Percentiles rank a stretch among this genome's conserved stretches.
These are phyloP conservation scores for Physcomitrellopsis africana DNA, from an alignment of 225 moss, liverwort and hornwort genomes.

Conservation along the genomic window DNA sequence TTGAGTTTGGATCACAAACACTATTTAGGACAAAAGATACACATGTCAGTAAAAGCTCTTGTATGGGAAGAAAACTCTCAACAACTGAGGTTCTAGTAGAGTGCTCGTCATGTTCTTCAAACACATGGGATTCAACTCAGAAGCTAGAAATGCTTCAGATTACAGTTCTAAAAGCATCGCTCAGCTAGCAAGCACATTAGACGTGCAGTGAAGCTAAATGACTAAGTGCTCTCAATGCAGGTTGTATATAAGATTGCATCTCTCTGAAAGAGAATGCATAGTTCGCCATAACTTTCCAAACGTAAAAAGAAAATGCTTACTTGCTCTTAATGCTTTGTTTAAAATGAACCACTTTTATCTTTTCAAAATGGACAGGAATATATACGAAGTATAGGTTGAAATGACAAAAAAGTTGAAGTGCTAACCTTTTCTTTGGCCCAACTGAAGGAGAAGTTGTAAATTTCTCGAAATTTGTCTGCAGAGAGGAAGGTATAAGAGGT, in stretches of 20 bases:
- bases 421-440: constrained; percentile 95
- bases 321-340: not conserved
- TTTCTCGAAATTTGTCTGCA: constrained; percentile 94
- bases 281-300: constrained; percentile 3
- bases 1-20: not conserved
- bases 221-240: not conserved
- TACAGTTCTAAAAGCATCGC: constrained; percentile 1
- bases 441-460: constrained; percentile 87
- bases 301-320: not conserved
- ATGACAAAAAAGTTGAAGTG: constrained; percentile 6
- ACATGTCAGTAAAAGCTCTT: constrained; percentile 44
- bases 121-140: not conserved
- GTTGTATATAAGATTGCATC: not conserved
- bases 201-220: not conserved
- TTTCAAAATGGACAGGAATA: not conserved
- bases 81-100: not conserved
- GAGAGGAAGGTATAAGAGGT: not conserved
- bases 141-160: not conserved
- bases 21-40: constrained; percentile 46
- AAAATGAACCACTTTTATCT: not conserved
- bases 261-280: not conserved
- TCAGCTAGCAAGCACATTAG: not conserved
- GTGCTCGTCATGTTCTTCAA: not conserved
- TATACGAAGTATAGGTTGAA: not conserved
- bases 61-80: constrained; percentile 8